Base-by-base conservation (phyloP, 2,329 filamentous ascomycete species). In the Furcasterigmium furcatum region DNA sequence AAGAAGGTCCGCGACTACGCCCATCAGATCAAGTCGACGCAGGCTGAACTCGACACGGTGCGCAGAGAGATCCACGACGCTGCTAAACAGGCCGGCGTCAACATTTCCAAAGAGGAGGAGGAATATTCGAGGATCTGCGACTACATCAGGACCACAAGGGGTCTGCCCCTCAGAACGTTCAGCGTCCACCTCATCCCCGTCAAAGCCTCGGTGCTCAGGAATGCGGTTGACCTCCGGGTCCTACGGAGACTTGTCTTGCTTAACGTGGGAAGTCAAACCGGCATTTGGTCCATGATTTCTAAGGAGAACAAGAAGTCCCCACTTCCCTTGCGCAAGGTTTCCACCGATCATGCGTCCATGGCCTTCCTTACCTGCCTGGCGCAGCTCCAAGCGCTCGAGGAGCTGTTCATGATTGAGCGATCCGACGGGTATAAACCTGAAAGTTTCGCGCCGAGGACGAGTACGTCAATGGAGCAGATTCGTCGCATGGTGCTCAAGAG, bases 311-410 rank as follows among this genome's bases (percentile, higher is more conserved):
- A 70, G 42, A 54, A 66, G 1, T 61, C 67, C 9, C 72, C 76
- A 0, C 63, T 85, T 34, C 68, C 74, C 0, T 60, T 87, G 35
- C 68, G 72, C 41, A 79, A 74, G 50, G 77, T 87, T 45, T 80
- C 79, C 52, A 85, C 81, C 0, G 83, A 87, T 55, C 77, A 85
- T 50, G 81, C 84, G 18, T 77, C 79, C 0, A 53, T 61, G 2
- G 59, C 67, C 0, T 83, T 85, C 46, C 57, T 86, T 43, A 69
- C 69, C 1, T 76, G 76, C 46, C 68, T 82, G 13, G 68, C 71
- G 4, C 69, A 78, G 45, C 67, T 84, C 3, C 60, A 75, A 5
- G 68, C 70, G 46, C 57, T 86, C 2, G 68, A 75, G n/a, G 77
- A 84, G 49, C 62, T 87, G 2, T 79, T 80, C 51, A 59, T 87